Evolutionary conservation across 169 alveolate genomes (phyloP).

Genomic region (Cryptosporidium viatorum): DNA sequence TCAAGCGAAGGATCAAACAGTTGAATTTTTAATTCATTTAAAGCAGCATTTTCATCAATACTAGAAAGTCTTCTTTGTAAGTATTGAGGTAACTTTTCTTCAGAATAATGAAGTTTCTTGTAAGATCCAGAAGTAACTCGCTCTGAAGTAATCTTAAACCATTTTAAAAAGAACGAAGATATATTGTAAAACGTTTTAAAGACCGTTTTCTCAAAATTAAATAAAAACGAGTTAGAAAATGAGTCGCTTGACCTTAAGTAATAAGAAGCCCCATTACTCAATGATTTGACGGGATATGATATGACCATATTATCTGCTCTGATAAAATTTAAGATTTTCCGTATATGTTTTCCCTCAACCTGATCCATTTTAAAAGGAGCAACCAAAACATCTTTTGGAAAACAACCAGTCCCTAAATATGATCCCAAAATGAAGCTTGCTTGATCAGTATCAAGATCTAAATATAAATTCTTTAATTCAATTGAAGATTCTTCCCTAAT

Average conservation of each 20-base stretch:
- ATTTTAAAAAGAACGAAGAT: neutral
- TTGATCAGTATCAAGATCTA: conserved; percentile 3
- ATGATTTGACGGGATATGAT: conserved; percentile 13
- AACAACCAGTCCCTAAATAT: conserved; percentile 36
- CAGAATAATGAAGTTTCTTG: conserved; percentile 36
- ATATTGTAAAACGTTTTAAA: neutral
- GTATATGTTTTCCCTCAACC: conserved; percentile 14
- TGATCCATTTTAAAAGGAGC: conserved; percentile 42
- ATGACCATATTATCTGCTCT: conserved; percentile 60
- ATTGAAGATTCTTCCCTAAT: conserved; percentile 26
- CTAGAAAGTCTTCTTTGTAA: conserved; percentile 3
- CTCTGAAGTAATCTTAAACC: neutral
- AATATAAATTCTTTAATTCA: conserved; percentile 4
- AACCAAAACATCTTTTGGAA: conserved; percentile 25
- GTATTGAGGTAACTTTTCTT: conserved; percentile 21
- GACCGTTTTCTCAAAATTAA: neutral
- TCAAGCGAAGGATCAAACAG: conserved; percentile 39
- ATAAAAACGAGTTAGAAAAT: neutral
- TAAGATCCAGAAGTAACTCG: neutral
- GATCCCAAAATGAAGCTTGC: conserved; percentile 32
- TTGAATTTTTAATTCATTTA: conserved; percentile 15
- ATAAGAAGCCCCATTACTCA: conserved; percentile 39
- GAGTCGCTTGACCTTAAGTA: conserved; percentile 33
- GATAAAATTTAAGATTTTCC: conserved; percentile 19
- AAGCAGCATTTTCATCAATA: conserved; percentile 4